A percentile compares a stretch with the other conserved stretches of the same genome.
These are phyloP conservation scores for Pythium guiyangense DNA, from an alignment of 352 stramenopile genomes.

Conservation along the genomic window DNA sequence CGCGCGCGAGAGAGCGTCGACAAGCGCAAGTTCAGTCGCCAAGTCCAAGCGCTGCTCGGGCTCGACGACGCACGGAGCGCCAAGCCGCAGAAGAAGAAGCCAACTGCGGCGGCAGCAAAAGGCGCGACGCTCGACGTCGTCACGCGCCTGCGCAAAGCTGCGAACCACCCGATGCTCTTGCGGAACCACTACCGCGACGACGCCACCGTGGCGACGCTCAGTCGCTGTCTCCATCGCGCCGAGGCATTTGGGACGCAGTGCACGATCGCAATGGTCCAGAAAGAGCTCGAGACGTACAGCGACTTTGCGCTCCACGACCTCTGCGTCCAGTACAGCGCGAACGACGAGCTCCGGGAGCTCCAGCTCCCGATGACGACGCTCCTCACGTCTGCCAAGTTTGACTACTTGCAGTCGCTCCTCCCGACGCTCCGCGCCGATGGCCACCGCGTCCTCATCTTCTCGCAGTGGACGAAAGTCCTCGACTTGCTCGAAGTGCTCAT, in stretches of 20 bases:
- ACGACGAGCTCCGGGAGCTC: constrained; percentile 77
- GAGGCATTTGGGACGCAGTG: constrained; percentile 86
- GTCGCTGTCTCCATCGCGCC: constrained; percentile 64
- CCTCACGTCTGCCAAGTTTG: constrained; percentile 94
- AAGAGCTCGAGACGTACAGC: constrained; percentile 91
- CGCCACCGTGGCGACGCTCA: constrained; percentile 80
- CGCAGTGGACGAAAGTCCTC: constrained; percentile 94
- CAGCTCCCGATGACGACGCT: constrained; percentile 87
- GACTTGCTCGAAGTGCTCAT: constrained; percentile 92
- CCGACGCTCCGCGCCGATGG: constrained; percentile 82
- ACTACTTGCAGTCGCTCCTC: constrained; percentile 84
- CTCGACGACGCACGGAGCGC: background rate
- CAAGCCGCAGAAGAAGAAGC: constrained; percentile 7
- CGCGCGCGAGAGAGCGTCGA: constrained; percentile 63
- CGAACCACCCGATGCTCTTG: constrained; percentile 96
- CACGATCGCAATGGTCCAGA: constrained; percentile 76
- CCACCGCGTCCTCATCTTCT: constrained; percentile 96
- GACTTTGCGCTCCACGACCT: constrained; percentile 96
- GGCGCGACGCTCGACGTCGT: constrained; percentile 80
- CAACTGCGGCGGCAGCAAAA: background rate
- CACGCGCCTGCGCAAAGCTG: constrained; percentile 95
- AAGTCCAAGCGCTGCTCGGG: constrained; percentile 44
- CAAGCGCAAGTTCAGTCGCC: constrained; percentile 35
- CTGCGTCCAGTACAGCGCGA: constrained; percentile 84
- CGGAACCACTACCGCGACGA: constrained; percentile 74